Conservation (phyloP, 1,139 yeast genomes). For the Eremothecium coryli region DNA sequence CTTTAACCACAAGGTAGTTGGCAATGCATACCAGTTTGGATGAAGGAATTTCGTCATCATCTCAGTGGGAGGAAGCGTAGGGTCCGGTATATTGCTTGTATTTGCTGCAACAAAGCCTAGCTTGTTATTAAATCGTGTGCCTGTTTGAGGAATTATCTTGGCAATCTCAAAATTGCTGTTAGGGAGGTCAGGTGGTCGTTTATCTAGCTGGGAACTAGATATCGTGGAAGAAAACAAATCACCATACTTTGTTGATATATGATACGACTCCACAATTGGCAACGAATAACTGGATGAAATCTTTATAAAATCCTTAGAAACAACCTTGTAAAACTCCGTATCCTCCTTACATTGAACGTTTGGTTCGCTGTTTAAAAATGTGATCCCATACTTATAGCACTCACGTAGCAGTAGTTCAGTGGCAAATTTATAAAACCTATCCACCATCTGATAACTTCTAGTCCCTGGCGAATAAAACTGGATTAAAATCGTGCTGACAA, state of each 20-base stretch:
- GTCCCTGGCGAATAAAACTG: conserved; percentile 46
- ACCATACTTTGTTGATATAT: conserved; percentile 32
- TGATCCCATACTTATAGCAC: conserved; percentile 41
- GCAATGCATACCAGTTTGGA: conserved; percentile 79
- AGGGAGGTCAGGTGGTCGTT: conserved; percentile 27
- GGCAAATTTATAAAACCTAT: conserved; percentile 60
- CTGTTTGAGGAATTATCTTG: conserved; percentile 30
- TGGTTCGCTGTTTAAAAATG: conserved; percentile 16
- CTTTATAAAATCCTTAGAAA: conserved; percentile 53
- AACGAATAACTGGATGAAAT: conserved; percentile 53
- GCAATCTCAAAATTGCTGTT: conserved; percentile 27
- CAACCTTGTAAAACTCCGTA: conserved; percentile 24
- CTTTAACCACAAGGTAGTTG: conserved; percentile 73
- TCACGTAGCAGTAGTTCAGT: conserved; percentile 69
- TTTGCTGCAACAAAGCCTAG: conserved; percentile 32
- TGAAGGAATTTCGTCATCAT: conserved; percentile 66
- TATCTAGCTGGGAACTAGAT: conserved; percentile 27
- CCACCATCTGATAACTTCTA: conserved; percentile 48
- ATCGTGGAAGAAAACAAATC: conserved; percentile 45
- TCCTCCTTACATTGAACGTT: conserved; percentile 17
- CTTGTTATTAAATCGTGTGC: conserved; percentile 30
- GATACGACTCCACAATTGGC: conserved; percentile 58
- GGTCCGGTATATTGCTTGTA: conserved; percentile 45
- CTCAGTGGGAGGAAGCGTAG: conserved; percentile 56
- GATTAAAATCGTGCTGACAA: conserved; percentile 48